Evolutionary conservation across 306 rosid genomes (phyloP).

Genomic region (Medicago lupulina): DNA sequence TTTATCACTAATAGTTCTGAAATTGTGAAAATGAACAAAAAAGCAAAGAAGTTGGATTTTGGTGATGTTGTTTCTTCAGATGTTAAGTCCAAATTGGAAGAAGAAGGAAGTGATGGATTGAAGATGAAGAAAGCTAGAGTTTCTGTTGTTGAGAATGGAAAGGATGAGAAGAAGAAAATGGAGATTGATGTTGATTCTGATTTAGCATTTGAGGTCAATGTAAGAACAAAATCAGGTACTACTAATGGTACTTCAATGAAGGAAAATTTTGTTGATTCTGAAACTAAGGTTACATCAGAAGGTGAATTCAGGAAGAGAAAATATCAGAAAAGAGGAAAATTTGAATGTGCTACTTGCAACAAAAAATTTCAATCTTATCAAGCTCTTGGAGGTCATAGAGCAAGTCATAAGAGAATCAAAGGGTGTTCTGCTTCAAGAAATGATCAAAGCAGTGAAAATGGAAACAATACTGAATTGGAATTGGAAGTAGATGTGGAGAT

Average conservation of each 20-base stretch:
- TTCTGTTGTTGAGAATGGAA: conserved; percentile 37
- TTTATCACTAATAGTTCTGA: background rate
- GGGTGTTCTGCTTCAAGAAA: conserved; percentile 58
- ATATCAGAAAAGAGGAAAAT: conserved; percentile 58
- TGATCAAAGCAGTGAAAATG: conserved; percentile 60
- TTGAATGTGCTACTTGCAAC: conserved; percentile 80
- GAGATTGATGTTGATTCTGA: conserved; percentile 35
- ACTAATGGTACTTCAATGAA: conserved; percentile 46
- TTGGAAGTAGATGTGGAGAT: conserved; percentile 30
- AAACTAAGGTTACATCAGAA: conserved; percentile 41
- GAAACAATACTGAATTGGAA: conserved; percentile 61
- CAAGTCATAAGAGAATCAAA: conserved; percentile 77
- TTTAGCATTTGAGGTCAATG: conserved; percentile 44
- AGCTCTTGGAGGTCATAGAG: conserved; percentile 96
- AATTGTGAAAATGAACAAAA: conserved; percentile 15
- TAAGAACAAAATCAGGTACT: conserved; percentile 38
- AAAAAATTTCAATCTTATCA: conserved; percentile 75
- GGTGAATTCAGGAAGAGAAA: conserved; percentile 49
- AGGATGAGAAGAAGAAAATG: conserved; percentile 16
- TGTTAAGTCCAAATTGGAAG: conserved; percentile 43
- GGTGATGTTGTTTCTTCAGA: background rate
- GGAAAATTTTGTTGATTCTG: conserved; percentile 48
- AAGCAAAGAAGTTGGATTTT: conserved; percentile 32
- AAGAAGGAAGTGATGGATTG: too few species aligned
- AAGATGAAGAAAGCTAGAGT: conserved; percentile 35